Evolutionary conservation across 2,329 filamentous ascomycete genomes (phyloP), one percentile per base, ranked within the genome.

Genomic region (Davidsoniella eucalypti): DNA sequence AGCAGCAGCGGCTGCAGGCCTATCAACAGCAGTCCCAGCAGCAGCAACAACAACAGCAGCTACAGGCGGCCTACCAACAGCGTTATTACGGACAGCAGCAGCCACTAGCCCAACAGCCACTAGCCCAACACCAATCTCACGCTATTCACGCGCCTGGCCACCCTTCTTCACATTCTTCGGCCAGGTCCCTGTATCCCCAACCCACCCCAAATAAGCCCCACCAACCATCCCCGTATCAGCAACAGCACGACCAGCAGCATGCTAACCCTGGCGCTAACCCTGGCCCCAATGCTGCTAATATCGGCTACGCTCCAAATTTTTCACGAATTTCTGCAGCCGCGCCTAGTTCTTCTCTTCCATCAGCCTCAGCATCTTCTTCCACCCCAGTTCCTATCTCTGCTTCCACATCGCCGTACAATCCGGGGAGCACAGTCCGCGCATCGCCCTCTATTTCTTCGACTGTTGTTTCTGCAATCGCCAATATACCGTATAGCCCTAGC

Each of bases 41-140:
- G 37, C 58, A 54, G 49, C 58, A 56, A 29, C 59, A 58, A 49
- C 58, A 55, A 54, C 55, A 55, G 21, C 21, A 23, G 21, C 54
- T 47, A 29, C 21, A 36, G 23, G 16, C 2, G 21, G 21, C 16
- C 44, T 47, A 49, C 44, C 54, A 58, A 47, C 58, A 58, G 45
- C 57, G 56, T 17, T 58, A 58, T 53, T 54, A 57, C 52, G 57
- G 59, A 12, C 55, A 52, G 14, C 52, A 58, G 36, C 53, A 50
- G 23, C 55, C 52, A 18, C 39, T 23, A 29, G 25, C 21, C 21
- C 40, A 23, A 17, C 50, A 50, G 29, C 3, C 50, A 29, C 39
- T 23, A 29, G 25, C 21, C 40, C 40, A 23, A 17, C 50, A 50
- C 29, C 52, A 49, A n/a, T 21, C 41, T 39, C 21, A 12, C 29